phyloP scores from a whole-genome alignment of 2,329 filamentous ascomycete species.

The Ophiostoma sp. region DNA sequence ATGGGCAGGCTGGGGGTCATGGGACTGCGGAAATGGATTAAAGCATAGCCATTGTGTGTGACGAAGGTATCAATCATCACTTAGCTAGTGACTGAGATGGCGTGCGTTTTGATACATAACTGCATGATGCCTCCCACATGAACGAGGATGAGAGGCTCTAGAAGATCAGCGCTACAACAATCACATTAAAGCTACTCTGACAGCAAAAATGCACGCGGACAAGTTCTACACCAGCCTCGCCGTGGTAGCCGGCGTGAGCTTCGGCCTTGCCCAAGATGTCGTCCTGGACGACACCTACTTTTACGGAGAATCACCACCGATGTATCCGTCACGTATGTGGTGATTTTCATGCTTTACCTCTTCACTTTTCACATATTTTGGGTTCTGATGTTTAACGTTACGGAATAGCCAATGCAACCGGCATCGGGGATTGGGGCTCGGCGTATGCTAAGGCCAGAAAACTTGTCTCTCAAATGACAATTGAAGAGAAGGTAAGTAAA shows the following conservation, averaged over 20 bases:
- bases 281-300: constrained; percentile 43
- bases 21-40: constrained; percentile 8
- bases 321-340: constrained; percentile 42
- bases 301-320: constrained; percentile 45
- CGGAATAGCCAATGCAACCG: constrained; percentile 42
- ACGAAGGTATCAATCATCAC: not conserved
- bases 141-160: not conserved
- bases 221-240: constrained; percentile 29
- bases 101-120: constrained; percentile 7
- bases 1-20: not conserved
- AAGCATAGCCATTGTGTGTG: not conserved
- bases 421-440: constrained; percentile 58
- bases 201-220: constrained; percentile 7
- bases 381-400: too few species aligned
- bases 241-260: constrained; percentile 33
- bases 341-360: not conserved
- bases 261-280: constrained; percentile 16
- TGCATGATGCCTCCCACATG: constrained; percentile 11
- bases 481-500: constrained; percentile 48
- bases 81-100: not conserved
- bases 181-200: not conserved
- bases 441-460: constrained; percentile 61
- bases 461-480: constrained; percentile 65
- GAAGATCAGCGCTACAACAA: constrained; percentile 11
- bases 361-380: not conserved